Percentiles rank a stretch among this genome's conserved stretches.
Conservation (phyloP, 202 grass and related monocot species). For the Hordeum pubiflorum region DNA sequence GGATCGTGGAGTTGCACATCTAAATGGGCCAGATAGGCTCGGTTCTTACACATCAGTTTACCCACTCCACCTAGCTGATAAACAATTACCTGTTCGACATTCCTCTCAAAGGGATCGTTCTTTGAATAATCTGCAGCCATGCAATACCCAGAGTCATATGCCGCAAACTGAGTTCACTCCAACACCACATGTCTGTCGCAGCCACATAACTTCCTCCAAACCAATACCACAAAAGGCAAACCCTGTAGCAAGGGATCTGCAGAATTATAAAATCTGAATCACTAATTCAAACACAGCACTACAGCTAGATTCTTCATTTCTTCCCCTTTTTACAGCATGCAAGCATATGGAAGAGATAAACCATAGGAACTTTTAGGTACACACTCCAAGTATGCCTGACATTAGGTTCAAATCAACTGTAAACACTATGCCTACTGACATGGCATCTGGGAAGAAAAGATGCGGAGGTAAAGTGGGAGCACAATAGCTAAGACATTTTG, state of each 20-base stretch:
- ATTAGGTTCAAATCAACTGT: neutral
- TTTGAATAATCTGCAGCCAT: constrained; percentile 56
- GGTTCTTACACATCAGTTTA: neutral
- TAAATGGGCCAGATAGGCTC: neutral
- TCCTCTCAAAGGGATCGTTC: constrained; percentile 58
- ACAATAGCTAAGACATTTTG: neutral
- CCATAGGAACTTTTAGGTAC: neutral
- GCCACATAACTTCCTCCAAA: neutral
- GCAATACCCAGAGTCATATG: neutral
- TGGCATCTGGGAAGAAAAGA: neutral
- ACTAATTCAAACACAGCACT: neutral
- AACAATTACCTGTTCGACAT: constrained; percentile 53
- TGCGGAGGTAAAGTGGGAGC: neutral
- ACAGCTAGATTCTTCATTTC: neutral
- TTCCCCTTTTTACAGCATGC: neutral
- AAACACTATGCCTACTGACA: neutral
- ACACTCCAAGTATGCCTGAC: neutral
- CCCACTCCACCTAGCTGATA: neutral
- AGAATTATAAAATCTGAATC: constrained; percentile 8
- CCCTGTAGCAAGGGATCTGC: neutral
- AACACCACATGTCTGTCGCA: neutral
- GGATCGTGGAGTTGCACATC: neutral
- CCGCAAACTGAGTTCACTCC: constrained; percentile 4
- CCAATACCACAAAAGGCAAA: constrained; percentile 26
- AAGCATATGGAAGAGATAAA: neutral